These are phyloP conservation scores for Diplotaxis tenuifolia DNA, from an alignment of 345 rosid species.

Conservation along the genomic window DNA sequence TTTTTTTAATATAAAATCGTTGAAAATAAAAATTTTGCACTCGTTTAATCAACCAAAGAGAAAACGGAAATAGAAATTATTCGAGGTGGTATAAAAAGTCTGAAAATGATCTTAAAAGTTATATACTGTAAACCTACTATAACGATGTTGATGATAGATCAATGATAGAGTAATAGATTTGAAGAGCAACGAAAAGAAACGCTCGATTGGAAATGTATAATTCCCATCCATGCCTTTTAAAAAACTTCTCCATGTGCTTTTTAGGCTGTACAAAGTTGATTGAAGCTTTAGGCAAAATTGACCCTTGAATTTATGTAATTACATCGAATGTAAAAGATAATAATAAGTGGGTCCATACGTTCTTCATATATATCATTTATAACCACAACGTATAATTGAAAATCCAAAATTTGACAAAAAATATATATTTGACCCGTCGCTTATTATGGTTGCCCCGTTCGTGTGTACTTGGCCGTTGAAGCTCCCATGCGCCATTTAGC, in stretches of 20 bases:
- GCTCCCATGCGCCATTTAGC: slow-evolving; percentile 69
- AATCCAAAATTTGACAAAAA: slow-evolving; percentile 12
- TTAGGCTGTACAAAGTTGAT: slow-evolving; percentile 28
- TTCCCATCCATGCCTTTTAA: neutral
- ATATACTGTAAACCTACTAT: neutral
- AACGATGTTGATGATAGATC: neutral
- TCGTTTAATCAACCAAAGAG: neutral
- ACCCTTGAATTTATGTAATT: slow-evolving; percentile 13
- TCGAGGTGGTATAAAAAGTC: neutral
- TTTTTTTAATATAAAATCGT: neutral
- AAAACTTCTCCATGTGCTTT: too few relatives aligned
- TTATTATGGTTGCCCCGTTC: slow-evolving; percentile 44
- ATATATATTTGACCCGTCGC: slow-evolving; percentile 35
- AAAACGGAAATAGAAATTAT: neutral
- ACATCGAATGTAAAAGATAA: neutral
- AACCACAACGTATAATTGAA: neutral
- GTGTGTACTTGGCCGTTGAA: slow-evolving; percentile 47
- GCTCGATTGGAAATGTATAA: neutral
- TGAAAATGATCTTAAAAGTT: neutral
- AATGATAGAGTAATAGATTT: neutral
- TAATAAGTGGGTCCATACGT: slow-evolving; percentile 25
- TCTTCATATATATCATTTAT: slow-evolving; percentile 12
- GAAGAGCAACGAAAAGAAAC: neutral
- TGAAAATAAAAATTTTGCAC: neutral
- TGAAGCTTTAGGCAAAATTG: slow-evolving; percentile 22